These are phyloP conservation scores for Avena insularis DNA, from an alignment of 176 grass and related monocot species.

Conservation along the genomic window DNA sequence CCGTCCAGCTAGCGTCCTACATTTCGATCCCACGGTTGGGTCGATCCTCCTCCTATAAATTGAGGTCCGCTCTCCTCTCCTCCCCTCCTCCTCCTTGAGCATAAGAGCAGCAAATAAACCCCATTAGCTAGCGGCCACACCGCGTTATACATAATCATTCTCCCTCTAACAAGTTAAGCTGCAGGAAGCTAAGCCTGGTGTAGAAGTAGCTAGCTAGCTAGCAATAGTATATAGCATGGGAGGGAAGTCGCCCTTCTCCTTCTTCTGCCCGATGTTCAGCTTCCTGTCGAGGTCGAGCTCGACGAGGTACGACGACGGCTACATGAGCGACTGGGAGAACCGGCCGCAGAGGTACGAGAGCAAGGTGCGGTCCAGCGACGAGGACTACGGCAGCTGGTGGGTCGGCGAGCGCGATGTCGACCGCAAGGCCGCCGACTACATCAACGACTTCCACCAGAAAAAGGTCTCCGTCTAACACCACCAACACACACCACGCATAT, in stretches of 20 bases:
- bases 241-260: constrained; percentile 53
- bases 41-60: constrained; percentile 48
- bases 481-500: too few species aligned
- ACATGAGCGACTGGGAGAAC: constrained; percentile 55
- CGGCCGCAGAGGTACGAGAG: constrained; percentile 37
- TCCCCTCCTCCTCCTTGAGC: constrained; percentile 25
- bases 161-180: background rate
- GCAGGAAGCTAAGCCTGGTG: background rate
- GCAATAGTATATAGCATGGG: constrained; percentile 42
- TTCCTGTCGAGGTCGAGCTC: constrained; percentile 55
- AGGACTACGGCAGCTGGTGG: constrained; percentile 67
- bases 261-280: constrained; percentile 73
- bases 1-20: constrained; percentile 19
- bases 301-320: constrained; percentile 60
- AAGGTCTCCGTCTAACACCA: constrained; percentile 36
- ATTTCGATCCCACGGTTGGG: background rate
- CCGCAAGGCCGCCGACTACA: constrained; percentile 74
- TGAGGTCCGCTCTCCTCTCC: background rate
- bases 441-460: constrained; percentile 67
- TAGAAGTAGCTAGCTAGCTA: background rate
- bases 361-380: constrained; percentile 75
- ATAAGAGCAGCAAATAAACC: background rate
- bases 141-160: background rate
- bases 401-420: constrained; percentile 80
- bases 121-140: background rate